Evolutionary conservation across 345 rosid genomes (phyloP), one percentile per base, ranked within the genome.

Genomic region (Eucalyptus lansdowneana): DNA sequence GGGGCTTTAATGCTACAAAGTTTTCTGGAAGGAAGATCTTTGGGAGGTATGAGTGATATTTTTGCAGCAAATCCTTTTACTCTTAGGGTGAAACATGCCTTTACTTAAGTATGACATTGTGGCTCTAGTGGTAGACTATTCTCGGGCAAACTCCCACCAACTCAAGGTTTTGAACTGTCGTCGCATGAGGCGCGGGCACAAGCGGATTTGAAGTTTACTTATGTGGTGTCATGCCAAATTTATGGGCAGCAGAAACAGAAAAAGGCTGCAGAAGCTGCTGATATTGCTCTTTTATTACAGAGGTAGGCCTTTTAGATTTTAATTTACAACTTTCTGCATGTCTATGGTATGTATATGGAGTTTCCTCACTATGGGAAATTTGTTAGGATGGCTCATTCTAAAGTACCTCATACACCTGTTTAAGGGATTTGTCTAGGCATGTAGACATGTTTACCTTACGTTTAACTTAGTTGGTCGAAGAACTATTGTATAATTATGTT

Each of bases 1-100:
- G n/a, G 98, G 94, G 99, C 99, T 91, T 93, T 98, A 90, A 96
- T 98, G 99, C 93, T 98, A 69, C 99, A 97, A 95, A 97, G 99
- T 93, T 95, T 91, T 93, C 92, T 97, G 72, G 99, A 98, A 91
- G 94, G 93, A 88, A 93, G 99, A 93, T 90, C 95, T 89, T 86
- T 94, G 86, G 97, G 97, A 95, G 99, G 99, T 97, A 93, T 89
- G 67, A 10, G 89, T 80, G 86, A 49, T 27, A 47, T 45, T 76
- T 45, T 72, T 53, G 85, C 42, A 31, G 65, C 91, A 62, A 21
- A 87, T 88, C 25, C 13, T 72, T 69, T 72, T 76, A 40, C 83
- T 76, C 29, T 76, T 40, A 21, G 47, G 27, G 47, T 76, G 83
- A 40, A 40, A 16, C 47, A 40, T 76, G 83, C 47, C 15, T 42